Evolutionary conservation across 2,329 filamentous ascomycete species (phyloP), one percentile per base, ranked within the genome.

Genomic region (Rutstroemia sp.): DNA sequence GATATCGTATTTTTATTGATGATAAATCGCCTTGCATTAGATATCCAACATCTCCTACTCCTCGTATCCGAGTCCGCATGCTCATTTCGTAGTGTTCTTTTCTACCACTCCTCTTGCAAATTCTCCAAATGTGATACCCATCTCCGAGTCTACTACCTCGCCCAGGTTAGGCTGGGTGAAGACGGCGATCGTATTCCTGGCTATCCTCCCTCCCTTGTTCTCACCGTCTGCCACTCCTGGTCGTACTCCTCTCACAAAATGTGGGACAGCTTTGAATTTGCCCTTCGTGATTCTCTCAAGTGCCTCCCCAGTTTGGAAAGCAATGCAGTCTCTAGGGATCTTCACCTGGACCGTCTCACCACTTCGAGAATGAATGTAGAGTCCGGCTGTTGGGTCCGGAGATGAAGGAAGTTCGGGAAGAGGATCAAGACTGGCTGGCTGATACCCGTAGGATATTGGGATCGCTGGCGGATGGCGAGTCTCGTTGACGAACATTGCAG

Each of bases 131-230:
- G 81, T 87, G 56, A 84, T 76, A 39, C 81, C 78, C 64, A 82
- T 78, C 68, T 80, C 76, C 57, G 82, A 78, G 67, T 92, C 88
- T 14, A 92, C 86, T 72, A 83, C 80, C 64, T 92, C 88, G 64
- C 82, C 88, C 58, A 97, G 72, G 74, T 96, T 96, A 23, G 94
- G 94, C 78, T 99, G 94, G 57, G 92, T 99, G 68, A 97, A 99
- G 9, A 97, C 91, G 0, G 94, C 94, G 63, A 99, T 73, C 9
- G 94, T 99, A 73, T 97, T 97, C 58, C 87, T 76, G 27, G 87
- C 88, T 58, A 92, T 79, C 27, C 75, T 74, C 2, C 75, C 76
- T 14, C 73, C 74, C 57, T 77, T 69, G 19, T 70, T 72, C 70
- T 58, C 71, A 10, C 57, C 61, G 56, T 57, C 58, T 4, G 58